A percentile compares a stretch with the other conserved stretches of the same genome.
Evolutionary conservation across 352 stramenopile genomes (phyloP).

Genomic region (Albugo candida): DNA sequence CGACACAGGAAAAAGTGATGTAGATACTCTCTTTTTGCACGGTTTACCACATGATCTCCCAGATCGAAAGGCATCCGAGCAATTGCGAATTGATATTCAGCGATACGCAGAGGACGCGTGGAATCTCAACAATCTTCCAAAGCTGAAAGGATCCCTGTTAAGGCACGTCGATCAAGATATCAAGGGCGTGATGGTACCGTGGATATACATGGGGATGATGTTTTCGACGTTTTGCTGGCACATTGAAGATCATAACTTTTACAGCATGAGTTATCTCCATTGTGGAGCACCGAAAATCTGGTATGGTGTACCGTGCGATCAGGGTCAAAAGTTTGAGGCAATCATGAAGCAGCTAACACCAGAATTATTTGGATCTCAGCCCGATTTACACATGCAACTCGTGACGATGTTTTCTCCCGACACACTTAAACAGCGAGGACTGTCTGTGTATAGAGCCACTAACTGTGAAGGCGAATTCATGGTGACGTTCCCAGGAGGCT

Average conservation of each 20-base stretch:
- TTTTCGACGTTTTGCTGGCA: conserved; percentile 99
- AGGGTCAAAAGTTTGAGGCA: conserved; percentile 81
- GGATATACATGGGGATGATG: conserved; percentile 98
- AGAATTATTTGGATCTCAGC: conserved; percentile 86
- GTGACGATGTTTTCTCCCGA: conserved; percentile 77
- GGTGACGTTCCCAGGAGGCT: conserved; percentile 96
- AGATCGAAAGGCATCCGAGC: conserved; percentile 16
- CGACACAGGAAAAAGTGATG: too few relatives aligned
- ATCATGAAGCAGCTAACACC: conserved; percentile 85
- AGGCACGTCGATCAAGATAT: conserved; percentile 93
- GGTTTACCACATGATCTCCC: conserved; percentile 14
- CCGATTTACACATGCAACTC: conserved; percentile 88
- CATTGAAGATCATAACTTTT: conserved; percentile 99
- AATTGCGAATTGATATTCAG: conserved; percentile 20
- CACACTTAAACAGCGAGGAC: conserved; percentile 51
- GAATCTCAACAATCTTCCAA: conserved; percentile 99
- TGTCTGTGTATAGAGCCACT: conserved; percentile 87
- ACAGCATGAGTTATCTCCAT: conserved; percentile 98
- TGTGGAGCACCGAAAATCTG: conserved; percentile 94
- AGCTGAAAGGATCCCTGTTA: conserved; percentile 84
- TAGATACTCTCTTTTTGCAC: conserved; percentile 20
- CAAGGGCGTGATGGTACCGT: conserved; percentile 98
- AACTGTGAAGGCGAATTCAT: conserved; percentile 95
- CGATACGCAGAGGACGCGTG: conserved; percentile 76
- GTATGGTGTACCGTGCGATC: conserved; percentile 89